Base-by-base conservation (phyloP, 2,329 filamentous ascomycete species). In the Penicillium verrucosum region DNA sequence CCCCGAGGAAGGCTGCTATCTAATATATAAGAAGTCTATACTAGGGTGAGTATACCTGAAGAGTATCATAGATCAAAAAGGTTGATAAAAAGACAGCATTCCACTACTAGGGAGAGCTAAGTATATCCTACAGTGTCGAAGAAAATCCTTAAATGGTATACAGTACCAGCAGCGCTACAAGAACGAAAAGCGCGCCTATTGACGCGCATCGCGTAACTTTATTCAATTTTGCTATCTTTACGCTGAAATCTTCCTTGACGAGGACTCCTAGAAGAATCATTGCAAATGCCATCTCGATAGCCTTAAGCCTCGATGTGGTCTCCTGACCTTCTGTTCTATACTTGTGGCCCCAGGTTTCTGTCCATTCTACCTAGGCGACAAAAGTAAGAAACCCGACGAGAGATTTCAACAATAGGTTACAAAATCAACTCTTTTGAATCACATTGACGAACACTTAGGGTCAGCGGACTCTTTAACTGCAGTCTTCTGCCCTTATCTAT, bases 221-320 rank as follows among this genome's bases (percentile, higher is more conserved):
- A 16, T 62, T 42, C 42, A 62, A 32, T 62, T 60, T 37, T 62
- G 45, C 14, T 62, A 62, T 56, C 43, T 60, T n/a, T 62, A 37
- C 25, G 44, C 49, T 4, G n/a, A 57, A 27, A 0, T 59, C 1
- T 47, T 40, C 12, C 42, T 5, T 42, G 23, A 48, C 16, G 36
- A 57, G 27, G 30, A 50, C 4, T 12, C 23, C 12, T 62, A 27
- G 56, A 25, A n/a, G 9, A 29, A 23, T 10, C 41, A 60, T 51
- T 58, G 29, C 25, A 21, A 49, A 40, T 21, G 9, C 23, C 44
- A 60, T 29, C 49, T 60, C 8, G 21, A 51, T 21, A 34, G 43
- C 6, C 41, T 60, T 2, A 18, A 54, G 0, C 51, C 48, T 9
- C 48, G 52, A 54, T 60, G 44, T 54, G 44, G 58, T 21, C 29